A percentile compares a stretch with the other conserved stretches of the same genome.
Evolutionary conservation across 2,329 filamentous ascomycete species (phyloP).

Genomic region (Colletotrichum spaethianum): DNA sequence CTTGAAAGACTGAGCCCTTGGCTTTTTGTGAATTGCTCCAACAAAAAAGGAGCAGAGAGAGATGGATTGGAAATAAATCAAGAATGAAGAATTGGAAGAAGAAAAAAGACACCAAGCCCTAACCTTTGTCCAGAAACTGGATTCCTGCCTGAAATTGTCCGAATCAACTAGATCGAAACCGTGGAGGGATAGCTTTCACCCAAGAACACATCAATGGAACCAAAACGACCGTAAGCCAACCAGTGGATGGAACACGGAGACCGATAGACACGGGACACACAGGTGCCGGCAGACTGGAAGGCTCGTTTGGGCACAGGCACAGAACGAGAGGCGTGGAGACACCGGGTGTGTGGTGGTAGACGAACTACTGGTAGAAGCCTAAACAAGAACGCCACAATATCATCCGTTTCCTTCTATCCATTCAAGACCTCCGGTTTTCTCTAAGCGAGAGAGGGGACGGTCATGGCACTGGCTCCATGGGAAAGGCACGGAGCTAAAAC

Average conservation of each 20-base stretch:
- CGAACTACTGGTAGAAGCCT: constrained; percentile 33
- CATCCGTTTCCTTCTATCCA: constrained; percentile 11
- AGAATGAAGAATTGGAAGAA: background rate
- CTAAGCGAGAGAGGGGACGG: constrained; percentile 7
- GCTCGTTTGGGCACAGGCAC: background rate
- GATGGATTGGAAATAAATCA: background rate
- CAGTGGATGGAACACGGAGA: background rate
- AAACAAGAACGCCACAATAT: constrained; percentile 29
- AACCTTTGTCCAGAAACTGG: background rate
- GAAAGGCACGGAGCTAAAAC: constrained; percentile 30
- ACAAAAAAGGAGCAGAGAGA: background rate
- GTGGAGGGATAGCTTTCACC: background rate
- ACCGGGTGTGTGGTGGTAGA: constrained; percentile 24
- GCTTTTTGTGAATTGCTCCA: background rate
- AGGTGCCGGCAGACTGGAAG: constrained; percentile 4
- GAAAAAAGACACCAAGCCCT: background rate
- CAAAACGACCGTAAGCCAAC: background rate
- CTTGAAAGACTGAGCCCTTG: background rate
- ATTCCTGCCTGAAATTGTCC: constrained; percentile 21
- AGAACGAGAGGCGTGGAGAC: constrained; percentile 1
- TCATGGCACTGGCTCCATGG: constrained; percentile 13
- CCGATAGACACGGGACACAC: background rate
- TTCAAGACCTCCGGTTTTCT: background rate
- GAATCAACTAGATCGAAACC: constrained; percentile 22
- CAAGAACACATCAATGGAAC: background rate